Percentiles rank a stretch among this genome's conserved stretches.
Conservation (phyloP, 768 basidiomycete genomes). For the Lentinula detonsa region DNA sequence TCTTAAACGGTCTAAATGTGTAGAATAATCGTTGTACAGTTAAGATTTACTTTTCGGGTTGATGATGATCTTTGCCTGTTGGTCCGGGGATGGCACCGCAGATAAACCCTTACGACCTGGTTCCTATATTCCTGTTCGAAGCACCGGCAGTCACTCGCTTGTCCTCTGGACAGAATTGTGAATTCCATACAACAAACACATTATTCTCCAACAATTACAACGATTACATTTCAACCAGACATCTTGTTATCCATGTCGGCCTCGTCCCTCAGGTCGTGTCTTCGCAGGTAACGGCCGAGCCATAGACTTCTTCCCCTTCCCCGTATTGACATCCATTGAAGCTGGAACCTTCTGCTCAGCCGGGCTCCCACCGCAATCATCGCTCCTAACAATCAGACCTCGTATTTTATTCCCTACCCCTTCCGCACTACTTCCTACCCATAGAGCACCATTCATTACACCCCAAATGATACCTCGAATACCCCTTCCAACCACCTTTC, state of each 20-base stretch:
- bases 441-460: neutral
- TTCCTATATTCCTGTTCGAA: too few relatives aligned
- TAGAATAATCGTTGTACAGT: neutral
- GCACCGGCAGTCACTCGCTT: too few relatives aligned
- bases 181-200: too few relatives aligned
- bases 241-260: neutral
- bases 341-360: neutral
- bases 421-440: neutral
- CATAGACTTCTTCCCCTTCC: neutral
- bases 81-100: too few relatives aligned
- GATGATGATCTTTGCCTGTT: too few relatives aligned
- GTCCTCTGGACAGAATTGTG: too few relatives aligned
- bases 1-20: neutral
- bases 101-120: too few relatives aligned
- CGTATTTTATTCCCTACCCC: neutral
- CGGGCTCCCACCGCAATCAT: neutral
- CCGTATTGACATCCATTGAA: neutral
- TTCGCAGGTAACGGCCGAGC: neutral
- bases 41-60: neutral
- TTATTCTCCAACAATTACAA: too few relatives aligned
- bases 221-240: too few relatives aligned
- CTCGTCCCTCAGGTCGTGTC: neutral
- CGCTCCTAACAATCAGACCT: neutral
- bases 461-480: conserved; percentile 16
- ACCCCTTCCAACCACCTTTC: conserved; percentile 14